These are phyloP conservation scores for Colletotrichum sp. DNA, from an alignment of 2,329 filamentous ascomycete species.

Conservation along the genomic window DNA sequence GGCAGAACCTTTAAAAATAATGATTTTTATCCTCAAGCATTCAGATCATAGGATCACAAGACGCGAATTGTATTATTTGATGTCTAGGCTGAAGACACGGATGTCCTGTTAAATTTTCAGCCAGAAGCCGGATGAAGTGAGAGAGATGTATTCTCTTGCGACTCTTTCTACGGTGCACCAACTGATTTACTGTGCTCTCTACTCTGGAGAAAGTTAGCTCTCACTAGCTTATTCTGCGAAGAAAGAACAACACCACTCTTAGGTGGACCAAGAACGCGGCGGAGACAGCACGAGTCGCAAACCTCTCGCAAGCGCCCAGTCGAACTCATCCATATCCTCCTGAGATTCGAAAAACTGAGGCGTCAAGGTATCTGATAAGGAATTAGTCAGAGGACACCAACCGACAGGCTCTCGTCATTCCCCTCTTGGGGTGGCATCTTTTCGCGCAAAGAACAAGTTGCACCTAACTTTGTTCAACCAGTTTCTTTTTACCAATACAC, in stretches of 20 bases:
- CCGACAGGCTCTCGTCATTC: background rate
- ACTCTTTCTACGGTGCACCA: accelerated
- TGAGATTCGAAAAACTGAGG: too few species aligned
- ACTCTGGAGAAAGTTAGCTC: background rate
- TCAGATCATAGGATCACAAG: background rate
- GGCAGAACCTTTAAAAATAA: background rate
- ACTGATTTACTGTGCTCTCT: background rate
- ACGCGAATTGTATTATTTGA: background rate
- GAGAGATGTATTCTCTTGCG: background rate
- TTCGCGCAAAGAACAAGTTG: background rate
- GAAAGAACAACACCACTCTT: background rate
- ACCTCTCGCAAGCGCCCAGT: too few species aligned
- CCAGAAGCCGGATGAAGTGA: background rate
- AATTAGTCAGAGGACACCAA: too few species aligned
- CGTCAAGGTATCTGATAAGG: too few species aligned
- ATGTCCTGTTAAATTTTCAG: accelerated
- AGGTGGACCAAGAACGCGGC: too few species aligned
- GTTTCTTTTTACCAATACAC: background rate
- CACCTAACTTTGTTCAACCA: background rate
- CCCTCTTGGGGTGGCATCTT: background rate
- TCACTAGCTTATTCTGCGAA: background rate
- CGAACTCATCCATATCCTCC: too few species aligned
- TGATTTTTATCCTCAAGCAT: background rate
- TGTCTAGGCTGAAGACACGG: background rate
- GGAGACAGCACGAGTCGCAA: too few species aligned